Base-by-base conservation (phyloP, 345 rosid genomes). In the Microthlaspi erraticum region DNA sequence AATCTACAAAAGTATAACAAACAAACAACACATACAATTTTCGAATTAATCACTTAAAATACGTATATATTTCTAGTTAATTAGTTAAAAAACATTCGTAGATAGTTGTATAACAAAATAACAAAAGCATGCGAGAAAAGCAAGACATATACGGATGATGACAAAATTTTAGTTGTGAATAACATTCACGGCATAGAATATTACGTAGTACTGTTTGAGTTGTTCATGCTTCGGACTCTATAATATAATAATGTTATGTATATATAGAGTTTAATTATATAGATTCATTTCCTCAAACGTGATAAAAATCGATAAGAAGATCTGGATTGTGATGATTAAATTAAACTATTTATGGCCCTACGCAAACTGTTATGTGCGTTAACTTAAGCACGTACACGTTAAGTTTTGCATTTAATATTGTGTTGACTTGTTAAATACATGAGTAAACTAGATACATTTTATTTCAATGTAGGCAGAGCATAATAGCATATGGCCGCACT, bases 361-460 rank as follows among this genome's bases (percentile, higher is more conserved):
- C 58, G 13, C 7, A 34, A 37, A 46, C 38, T 73, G 43, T 64
- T 45, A 42, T 61, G 38, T 39, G 36, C 14, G 10, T 50, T 20
- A 2, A 26, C 29, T 26, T 26, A 56, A 72, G 34, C 46, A 45
- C 42, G 55, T 73, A 64, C 77, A 73, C 77, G 77, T 37, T 72
- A 72, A 72, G 59, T 46, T 51, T 38, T 4, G 52, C 62, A 64
- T 56, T 64, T 26, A 73, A 55, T 64, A n/a, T 17, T 73, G 36
- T 58, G 37, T 29, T 73, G 77, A 56, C 71, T 56, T 56, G 6
- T 38, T n/a, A 41, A 41, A 41, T 20, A 16, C 19, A 4, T 26
- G 17, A 39, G 10, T 39, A 39, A 20, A 41, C 10, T 58, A 58
- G 18, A 59, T 70, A 23, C n/a, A n/a, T 36, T 12, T 11, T 29